These are phyloP conservation scores for Solanum okadae DNA, from an alignment of 257 asterid species.

Conservation along the genomic window DNA sequence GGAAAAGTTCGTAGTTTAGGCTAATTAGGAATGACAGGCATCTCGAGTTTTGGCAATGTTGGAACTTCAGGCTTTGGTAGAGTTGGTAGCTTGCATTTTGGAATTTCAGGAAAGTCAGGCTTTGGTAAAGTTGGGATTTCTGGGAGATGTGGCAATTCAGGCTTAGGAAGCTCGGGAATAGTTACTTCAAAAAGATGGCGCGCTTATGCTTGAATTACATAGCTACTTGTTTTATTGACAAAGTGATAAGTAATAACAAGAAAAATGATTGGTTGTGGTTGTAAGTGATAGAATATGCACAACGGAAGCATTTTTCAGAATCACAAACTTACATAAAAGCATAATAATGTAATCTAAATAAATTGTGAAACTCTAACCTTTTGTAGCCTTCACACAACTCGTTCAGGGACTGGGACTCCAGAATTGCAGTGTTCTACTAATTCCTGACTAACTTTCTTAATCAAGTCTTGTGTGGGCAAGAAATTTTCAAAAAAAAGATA, in stretches of 20 bases:
- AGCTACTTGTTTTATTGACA: neutral
- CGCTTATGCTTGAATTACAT: neutral
- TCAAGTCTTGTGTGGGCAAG: too few species aligned
- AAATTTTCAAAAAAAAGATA: too few species aligned
- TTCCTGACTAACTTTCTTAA: too few species aligned
- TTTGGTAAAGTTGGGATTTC: neutral
- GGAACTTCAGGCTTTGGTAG: conserved; percentile 12
- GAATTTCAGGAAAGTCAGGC: neutral
- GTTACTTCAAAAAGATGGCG: neutral
- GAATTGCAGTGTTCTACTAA: too few species aligned
- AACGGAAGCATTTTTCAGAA: too few species aligned
- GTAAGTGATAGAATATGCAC: too few species aligned
- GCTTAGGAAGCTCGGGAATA: neutral
- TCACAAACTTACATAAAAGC: too few species aligned
- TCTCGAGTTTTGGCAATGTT: neutral
- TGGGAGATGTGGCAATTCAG: neutral
- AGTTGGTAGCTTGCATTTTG: conserved; percentile 11
- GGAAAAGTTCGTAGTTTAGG: neutral
- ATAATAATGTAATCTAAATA: too few species aligned
- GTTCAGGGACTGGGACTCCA: too few species aligned
- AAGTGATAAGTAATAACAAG: neutral
- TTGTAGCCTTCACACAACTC: too few species aligned
- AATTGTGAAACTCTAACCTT: too few species aligned
- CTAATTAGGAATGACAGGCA: neutral
- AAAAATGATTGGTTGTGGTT: neutral